These are phyloP conservation scores for rapeseed (Brassica napus) DNA, from an alignment of 345 rosid species.

Conservation along the genomic window DNA sequence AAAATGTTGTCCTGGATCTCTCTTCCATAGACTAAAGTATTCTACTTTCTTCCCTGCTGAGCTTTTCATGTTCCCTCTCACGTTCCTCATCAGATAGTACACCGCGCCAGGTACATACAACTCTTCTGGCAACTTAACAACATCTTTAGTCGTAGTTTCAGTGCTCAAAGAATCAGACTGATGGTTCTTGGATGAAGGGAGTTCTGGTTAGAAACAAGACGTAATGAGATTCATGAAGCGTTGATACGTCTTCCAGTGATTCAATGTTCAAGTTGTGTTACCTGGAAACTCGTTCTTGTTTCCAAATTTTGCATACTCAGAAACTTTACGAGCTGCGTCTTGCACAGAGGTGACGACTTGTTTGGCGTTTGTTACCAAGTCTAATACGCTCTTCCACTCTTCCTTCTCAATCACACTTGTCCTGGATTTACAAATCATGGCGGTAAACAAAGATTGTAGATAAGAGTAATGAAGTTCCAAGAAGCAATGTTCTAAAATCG, in stretches of 20 bases:
- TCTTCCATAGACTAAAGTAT: slow-evolving; percentile 74
- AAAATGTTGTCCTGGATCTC: slow-evolving; percentile 83
- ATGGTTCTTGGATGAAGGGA: slow-evolving; percentile 28
- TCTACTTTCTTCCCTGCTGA: slow-evolving; percentile 38
- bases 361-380: slow-evolving; percentile 77
- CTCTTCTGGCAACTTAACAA: slow-evolving; percentile 48
- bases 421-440: slow-evolving; percentile 48
- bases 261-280: slow-evolving; percentile 31
- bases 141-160: slow-evolving; percentile 28
- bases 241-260: neutral
- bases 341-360: slow-evolving; percentile 80
- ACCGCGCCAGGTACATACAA: slow-evolving; percentile 75
- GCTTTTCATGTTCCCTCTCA: slow-evolving; percentile 33
- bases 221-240: neutral
- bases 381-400: slow-evolving; percentile 78
- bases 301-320: slow-evolving; percentile 71
- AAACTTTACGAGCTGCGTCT: slow-evolving; percentile 84
- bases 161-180: slow-evolving; percentile 18
- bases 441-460: neutral
- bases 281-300: slow-evolving; percentile 50
- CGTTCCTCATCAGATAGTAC: slow-evolving; percentile 76
- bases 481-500: too few species aligned
- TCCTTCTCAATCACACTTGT: slow-evolving; percentile 74
- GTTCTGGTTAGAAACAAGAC: slow-evolving; percentile 38
- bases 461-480: neutral